Percentiles rank a stretch among this genome's conserved stretches.
Conservation (phyloP, 306 rosid species). For the Lagenaria siceraria region DNA sequence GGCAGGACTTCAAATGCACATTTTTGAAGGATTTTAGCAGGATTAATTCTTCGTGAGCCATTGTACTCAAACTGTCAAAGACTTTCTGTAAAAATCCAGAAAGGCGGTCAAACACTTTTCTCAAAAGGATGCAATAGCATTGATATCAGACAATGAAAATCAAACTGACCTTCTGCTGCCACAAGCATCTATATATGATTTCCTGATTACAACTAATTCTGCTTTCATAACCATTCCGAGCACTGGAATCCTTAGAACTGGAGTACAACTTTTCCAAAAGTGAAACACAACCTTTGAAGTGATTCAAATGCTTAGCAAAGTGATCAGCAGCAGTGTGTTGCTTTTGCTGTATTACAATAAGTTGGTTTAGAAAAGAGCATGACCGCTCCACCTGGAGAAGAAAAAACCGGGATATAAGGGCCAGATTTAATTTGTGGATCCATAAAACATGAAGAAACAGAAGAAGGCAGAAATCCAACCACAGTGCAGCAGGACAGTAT, state of each 20-base stretch:
- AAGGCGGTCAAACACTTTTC: neutral
- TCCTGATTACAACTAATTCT: slow-evolving; percentile 38
- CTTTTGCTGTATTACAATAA: slow-evolving; percentile 50
- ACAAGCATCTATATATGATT: slow-evolving; percentile 50
- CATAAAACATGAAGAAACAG: neutral
- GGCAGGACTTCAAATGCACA: slow-evolving; percentile 52
- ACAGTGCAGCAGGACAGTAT: neutral
- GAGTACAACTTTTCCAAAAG: slow-evolving; percentile 43
- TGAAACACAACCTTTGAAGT: slow-evolving; percentile 37
- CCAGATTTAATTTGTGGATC: neutral
- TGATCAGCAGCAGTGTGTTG: slow-evolving; percentile 48
- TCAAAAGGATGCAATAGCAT: slow-evolving; percentile 6
- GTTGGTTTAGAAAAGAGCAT: slow-evolving; percentile 56
- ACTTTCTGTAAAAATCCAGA: slow-evolving; percentile 48
- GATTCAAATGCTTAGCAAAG: slow-evolving; percentile 49
- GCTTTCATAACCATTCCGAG: slow-evolving; percentile 12
- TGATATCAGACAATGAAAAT: neutral
- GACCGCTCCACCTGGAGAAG: slow-evolving; percentile 50
- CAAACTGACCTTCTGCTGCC: slow-evolving; percentile 71
- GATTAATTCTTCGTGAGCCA: slow-evolving; percentile 42
- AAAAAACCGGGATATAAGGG: neutral
- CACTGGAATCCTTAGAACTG: slow-evolving; percentile 21
- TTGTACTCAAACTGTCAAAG: slow-evolving; percentile 50
- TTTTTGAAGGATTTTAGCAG: slow-evolving; percentile 38
- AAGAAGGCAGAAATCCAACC: neutral